Conservation (phyloP, 2,329 filamentous ascomycete species). For the Talaromyces atroroseus region DNA sequence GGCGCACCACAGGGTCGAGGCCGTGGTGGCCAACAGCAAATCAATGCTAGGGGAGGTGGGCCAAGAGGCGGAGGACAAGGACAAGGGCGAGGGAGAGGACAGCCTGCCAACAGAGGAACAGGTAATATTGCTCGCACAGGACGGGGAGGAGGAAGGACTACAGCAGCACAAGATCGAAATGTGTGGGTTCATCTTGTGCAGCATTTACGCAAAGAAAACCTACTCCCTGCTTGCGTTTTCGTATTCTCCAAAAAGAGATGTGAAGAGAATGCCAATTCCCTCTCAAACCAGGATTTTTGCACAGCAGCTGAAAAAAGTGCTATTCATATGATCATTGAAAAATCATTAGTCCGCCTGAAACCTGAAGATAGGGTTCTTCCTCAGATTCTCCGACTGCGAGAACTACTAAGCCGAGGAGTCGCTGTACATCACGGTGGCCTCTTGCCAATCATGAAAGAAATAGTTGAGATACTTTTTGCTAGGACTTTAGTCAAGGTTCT, state of each 20-base stretch:
- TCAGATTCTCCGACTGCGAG: constrained; percentile 81
- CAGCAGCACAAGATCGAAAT: constrained; percentile 89
- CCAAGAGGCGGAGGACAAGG: constrained; percentile 26
- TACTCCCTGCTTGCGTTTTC: constrained; percentile 92
- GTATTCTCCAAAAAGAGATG: constrained; percentile 98
- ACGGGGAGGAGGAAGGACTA: constrained; percentile 77
- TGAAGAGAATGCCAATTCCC: constrained; percentile 91
- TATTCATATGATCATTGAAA: constrained; percentile 96
- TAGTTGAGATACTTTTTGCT: constrained; percentile 94
- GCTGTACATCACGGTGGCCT: constrained; percentile 95
- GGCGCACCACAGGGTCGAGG: constrained; percentile 51
- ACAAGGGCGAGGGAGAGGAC: constrained; percentile 46
- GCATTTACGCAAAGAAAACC: constrained; percentile 75
- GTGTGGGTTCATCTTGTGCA: constrained; percentile 95
- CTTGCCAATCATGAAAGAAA: constrained; percentile 92
- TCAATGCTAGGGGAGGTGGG: constrained; percentile 41
- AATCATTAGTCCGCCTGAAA: constrained; percentile 84
- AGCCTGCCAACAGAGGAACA: constrained; percentile 53
- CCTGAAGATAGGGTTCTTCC: constrained; percentile 85
- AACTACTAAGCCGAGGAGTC: constrained; percentile 80
- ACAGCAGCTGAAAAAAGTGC: constrained; percentile 91
- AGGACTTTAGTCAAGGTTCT: constrained; percentile 93
- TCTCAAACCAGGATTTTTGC: constrained; percentile 93
- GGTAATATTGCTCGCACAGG: constrained; percentile 90
- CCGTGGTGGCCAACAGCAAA: constrained; percentile 41